phyloP scores from a whole-genome alignment of 2,329 filamentous ascomycete genomes.

The Diaporthe citrichinensis region DNA sequence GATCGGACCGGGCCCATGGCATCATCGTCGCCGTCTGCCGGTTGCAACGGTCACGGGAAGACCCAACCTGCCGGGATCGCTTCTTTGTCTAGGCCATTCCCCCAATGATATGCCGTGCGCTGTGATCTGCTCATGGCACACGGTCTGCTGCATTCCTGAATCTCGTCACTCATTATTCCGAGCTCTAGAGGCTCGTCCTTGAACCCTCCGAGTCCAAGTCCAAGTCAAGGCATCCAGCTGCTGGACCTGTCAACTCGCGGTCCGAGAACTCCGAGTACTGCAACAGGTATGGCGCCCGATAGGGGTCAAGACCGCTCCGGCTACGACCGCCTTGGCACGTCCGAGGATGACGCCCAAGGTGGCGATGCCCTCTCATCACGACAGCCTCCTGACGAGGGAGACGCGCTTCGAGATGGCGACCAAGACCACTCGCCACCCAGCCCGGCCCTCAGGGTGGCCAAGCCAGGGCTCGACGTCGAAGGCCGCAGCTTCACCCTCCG shows the following conservation, averaged over 20 bases:
- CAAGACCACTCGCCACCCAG: neutral
- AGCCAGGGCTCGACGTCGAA: conserved; percentile 36
- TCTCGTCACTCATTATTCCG: neutral
- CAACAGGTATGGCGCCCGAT: conserved; percentile 38
- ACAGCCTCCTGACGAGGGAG: neutral
- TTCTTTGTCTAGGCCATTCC: neutral
- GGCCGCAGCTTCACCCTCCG: conserved; percentile 88
- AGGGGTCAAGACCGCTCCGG: conserved; percentile 28
- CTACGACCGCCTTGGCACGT: neutral
- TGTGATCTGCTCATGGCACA: conserved; percentile 6
- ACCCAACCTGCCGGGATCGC: conserved; percentile 24
- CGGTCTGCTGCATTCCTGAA: neutral
- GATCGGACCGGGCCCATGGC: conserved; percentile 29
- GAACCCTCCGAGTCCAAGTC: neutral
- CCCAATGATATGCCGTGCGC: neutral
- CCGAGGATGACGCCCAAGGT: neutral
- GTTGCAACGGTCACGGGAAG: conserved; percentile 20
- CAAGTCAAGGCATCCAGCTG: neutral
- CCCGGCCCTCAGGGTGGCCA: neutral
- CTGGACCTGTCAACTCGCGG: conserved; percentile 3
- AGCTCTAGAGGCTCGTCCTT: neutral
- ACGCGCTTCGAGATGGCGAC: neutral
- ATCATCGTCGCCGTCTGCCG: conserved; percentile 32
- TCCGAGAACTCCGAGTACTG: neutral
- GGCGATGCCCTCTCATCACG: neutral